phyloP scores from a whole-genome alignment of 2,329 filamentous ascomycete species.

The Colletotrichum eremochloae region DNA sequence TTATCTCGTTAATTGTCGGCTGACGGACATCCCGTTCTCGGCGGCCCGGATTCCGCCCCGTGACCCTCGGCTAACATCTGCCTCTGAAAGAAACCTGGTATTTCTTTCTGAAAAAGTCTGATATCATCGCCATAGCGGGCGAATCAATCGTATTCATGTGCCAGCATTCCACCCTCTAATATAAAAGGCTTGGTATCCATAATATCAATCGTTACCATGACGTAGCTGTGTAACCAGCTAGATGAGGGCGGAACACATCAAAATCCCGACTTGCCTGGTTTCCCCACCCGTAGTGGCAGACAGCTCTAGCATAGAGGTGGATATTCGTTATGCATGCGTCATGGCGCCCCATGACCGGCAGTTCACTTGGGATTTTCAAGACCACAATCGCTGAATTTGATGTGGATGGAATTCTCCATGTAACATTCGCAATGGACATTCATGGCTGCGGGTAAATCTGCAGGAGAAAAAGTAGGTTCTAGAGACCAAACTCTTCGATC shows the following conservation, averaged over 20 bases:
- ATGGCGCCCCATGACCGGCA: too few species aligned
- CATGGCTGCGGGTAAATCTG: not conserved
- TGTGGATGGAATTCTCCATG: too few species aligned
- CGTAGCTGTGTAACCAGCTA: too few species aligned
- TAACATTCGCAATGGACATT: not conserved
- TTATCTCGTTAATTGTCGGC: not conserved
- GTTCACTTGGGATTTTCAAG: too few species aligned
- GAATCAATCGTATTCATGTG: not conserved
- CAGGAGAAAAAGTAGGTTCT: conserved; percentile 1
- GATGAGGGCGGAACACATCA: too few species aligned
- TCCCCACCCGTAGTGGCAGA: too few species aligned
- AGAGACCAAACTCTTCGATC: not conserved
- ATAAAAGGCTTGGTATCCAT: not conserved
- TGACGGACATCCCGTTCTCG: not conserved
- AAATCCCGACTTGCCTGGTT: too few species aligned
- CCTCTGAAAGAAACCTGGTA: not conserved
- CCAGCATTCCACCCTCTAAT: not conserved
- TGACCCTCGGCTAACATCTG: not conserved
- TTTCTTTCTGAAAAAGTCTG: not conserved
- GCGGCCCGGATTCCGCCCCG: not conserved
- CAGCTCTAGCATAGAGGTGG: too few species aligned
- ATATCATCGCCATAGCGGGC: not conserved
- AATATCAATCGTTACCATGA: too few species aligned
- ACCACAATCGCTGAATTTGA: too few species aligned
- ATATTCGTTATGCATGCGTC: too few species aligned